These are phyloP conservation scores for Cronartium quercuum DNA, from an alignment of 1,284 basidiomycete genomes.

Conservation along the genomic window DNA sequence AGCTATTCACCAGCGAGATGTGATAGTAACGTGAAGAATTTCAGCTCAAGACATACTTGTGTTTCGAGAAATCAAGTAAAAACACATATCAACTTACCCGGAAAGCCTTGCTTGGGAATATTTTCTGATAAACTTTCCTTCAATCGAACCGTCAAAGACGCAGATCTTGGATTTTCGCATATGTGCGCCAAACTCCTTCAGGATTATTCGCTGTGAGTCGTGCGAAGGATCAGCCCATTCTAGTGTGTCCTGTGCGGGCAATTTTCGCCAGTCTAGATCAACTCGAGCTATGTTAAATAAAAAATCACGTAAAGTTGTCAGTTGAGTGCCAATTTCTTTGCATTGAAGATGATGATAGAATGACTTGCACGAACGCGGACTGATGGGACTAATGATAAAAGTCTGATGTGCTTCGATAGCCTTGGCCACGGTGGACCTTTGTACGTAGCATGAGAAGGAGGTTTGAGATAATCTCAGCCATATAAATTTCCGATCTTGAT, in stretches of 20 bases:
- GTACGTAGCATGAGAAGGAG: neutral
- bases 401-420: neutral
- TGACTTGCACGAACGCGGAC: neutral
- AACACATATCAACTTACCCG: neutral
- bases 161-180: neutral
- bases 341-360: neutral
- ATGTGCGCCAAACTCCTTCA: neutral
- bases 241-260: neutral
- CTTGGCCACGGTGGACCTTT: neutral
- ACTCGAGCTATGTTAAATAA: neutral
- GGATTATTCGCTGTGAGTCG: neutral
- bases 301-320: neutral
- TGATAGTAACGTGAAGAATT: neutral
- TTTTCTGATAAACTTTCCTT: neutral
- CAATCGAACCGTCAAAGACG: neutral
- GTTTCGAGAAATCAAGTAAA: neutral
- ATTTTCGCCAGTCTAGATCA: neutral
- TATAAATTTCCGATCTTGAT: too few relatives aligned
- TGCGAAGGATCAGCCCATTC: neutral
- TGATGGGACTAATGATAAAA: neutral
- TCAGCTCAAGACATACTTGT: neutral
- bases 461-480: too few relatives aligned
- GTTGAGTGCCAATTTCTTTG: neutral
- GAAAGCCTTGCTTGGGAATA: neutral
- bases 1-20: neutral